phyloP scores from a whole-genome alignment of 176 grass and related monocot genomes.

The Aegilops sharonensis region DNA sequence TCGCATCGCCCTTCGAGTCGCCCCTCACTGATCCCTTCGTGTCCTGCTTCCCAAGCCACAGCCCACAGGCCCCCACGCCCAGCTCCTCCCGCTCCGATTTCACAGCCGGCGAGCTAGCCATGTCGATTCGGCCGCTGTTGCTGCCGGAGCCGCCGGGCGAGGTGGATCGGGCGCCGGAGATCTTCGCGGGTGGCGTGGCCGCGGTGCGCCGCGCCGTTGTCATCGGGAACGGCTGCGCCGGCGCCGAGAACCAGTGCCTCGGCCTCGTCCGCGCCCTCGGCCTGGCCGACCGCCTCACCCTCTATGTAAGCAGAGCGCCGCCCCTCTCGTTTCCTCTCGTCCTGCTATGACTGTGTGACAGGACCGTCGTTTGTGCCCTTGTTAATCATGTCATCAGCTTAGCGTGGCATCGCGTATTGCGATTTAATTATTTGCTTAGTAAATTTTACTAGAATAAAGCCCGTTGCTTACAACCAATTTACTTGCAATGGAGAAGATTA shows the following conservation, averaged over 20 bases:
- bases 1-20: background rate
- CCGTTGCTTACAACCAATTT: background rate
- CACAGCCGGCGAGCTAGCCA: background rate
- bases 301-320: constrained; percentile 56
- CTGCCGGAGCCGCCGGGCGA: constrained; percentile 56
- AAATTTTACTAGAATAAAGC: background rate
- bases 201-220: constrained; percentile 72
- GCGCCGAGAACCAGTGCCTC: constrained; percentile 76
- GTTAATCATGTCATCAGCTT: background rate
- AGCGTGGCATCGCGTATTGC: background rate
- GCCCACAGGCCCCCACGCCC: background rate
- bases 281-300: constrained; percentile 54
- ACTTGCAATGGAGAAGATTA: background rate
- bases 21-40: constrained; percentile 8
- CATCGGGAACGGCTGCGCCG: constrained; percentile 86
- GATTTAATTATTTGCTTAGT: background rate
- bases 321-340: background rate
- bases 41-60: background rate
- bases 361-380: background rate
- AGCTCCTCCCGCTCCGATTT: background rate
- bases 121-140: constrained; percentile 44
- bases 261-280: constrained; percentile 87
- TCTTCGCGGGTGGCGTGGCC: constrained; percentile 62
- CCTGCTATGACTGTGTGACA: background rate
- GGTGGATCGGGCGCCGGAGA: constrained; percentile 45